Evolutionary conservation across 225 moss, liverwort and hornwort species (phyloP).

Genomic region (Polytrichum formosum): DNA sequence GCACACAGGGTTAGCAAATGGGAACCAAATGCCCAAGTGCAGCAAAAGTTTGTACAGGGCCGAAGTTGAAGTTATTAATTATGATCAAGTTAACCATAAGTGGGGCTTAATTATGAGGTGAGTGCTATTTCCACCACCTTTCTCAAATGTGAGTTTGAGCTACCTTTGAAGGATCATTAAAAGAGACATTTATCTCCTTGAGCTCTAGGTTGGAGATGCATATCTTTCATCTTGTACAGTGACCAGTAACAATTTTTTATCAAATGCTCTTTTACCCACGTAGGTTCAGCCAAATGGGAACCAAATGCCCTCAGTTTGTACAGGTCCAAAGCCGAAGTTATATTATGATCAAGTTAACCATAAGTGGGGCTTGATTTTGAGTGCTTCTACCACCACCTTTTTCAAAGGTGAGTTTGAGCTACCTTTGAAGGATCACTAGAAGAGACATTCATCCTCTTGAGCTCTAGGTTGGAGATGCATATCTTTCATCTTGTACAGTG

Average conservation of each 20-base stretch:
- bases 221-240: background rate
- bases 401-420: background rate
- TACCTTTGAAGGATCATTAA: background rate
- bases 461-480: background rate
- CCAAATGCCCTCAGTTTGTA: too few species aligned
- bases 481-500: slow-evolving; percentile 1
- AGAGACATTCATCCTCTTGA: background rate
- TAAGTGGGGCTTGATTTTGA: background rate
- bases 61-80: background rate
- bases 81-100: background rate
- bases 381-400: background rate
- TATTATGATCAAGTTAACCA: background rate
- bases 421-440: background rate
- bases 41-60: background rate
- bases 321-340: too few species aligned
- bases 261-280: too few species aligned
- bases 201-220: background rate
- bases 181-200: background rate
- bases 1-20: background rate
- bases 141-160: background rate
- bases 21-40: background rate
- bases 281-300: too few species aligned
- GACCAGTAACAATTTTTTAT: too few species aligned
- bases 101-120: background rate
- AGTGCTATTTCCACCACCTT: background rate